Evolutionary conservation across 2,329 filamentous ascomycete species (phyloP).

Genomic region (Fusarium sp.): DNA sequence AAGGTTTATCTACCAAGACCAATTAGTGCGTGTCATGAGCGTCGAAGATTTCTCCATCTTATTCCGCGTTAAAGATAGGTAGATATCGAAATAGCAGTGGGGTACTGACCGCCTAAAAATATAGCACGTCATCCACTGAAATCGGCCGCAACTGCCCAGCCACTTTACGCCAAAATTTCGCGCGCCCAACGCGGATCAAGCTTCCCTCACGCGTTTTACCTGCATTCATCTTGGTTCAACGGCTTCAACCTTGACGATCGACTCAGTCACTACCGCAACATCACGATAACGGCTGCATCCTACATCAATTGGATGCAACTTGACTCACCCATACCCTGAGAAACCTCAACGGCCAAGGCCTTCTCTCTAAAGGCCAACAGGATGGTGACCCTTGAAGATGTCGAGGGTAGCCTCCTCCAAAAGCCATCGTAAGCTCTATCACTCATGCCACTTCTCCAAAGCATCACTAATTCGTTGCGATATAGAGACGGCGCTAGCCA

Average conservation of each 20-base stretch:
- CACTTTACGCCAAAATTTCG: constrained; percentile 44
- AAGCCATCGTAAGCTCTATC: constrained; percentile 45
- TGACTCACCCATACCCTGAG: not conserved
- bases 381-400: constrained; percentile 50
- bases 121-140: constrained; percentile 34
- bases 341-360: not conserved
- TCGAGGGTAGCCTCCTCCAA: constrained; percentile 47
- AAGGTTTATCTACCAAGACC: not conserved
- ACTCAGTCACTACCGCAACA: constrained; percentile 4
- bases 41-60: constrained; percentile 26
- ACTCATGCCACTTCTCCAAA: not conserved
- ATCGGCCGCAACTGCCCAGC: constrained; percentile 19
- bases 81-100: not conserved
- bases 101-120: constrained; percentile 22
- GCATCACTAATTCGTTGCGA: constrained; percentile 4
- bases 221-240: not conserved
- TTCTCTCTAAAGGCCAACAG: constrained; percentile 6
- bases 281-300: not conserved
- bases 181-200: constrained; percentile 35
- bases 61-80: too few species aligned
- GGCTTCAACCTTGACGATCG: constrained; percentile 7
- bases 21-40: constrained; percentile 3
- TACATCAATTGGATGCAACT: not conserved
- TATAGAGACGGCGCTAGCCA: constrained; percentile 49
- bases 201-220: constrained; percentile 36